Evolutionary conservation across 768 basidiomycete species (phyloP).

Genomic region (Cyathus striatus): DNA sequence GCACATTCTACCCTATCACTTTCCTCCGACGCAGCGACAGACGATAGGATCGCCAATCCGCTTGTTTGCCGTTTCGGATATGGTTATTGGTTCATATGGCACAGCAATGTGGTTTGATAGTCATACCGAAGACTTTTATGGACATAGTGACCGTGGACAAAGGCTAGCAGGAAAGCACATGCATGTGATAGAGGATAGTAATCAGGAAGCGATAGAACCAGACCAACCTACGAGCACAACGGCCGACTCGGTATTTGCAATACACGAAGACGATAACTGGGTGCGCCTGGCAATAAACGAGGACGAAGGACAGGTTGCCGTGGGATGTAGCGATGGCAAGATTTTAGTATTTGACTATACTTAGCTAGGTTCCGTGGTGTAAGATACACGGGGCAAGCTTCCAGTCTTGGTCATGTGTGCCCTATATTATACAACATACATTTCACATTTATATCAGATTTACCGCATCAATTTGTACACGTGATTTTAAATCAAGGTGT

Average conservation of each 20-base stretch:
- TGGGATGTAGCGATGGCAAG: conserved; percentile 38
- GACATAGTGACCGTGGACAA: conserved; percentile 46
- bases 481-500: conserved; percentile 21
- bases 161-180: conserved; percentile 45
- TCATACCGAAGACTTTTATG: conserved; percentile 47
- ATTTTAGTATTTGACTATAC: conserved; percentile 50
- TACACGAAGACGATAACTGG: conserved; percentile 47
- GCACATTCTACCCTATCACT: conserved; percentile 41
- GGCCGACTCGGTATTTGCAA: conserved; percentile 38
- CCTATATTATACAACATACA: too few relatives aligned
- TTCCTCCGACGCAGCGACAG: conserved; percentile 28
- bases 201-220: conserved; percentile 17
- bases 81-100: conserved; percentile 52
- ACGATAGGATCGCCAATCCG: conserved; percentile 52
- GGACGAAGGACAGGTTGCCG: conserved; percentile 38
- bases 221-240: conserved; percentile 21
- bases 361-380: too few relatives aligned
- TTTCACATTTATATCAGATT: too few relatives aligned
- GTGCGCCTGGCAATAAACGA: conserved; percentile 40
- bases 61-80: conserved; percentile 48
- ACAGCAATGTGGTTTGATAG: conserved; percentile 66
- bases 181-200: conserved; percentile 7
- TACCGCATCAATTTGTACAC: not conserved
- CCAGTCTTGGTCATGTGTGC: too few relatives aligned
- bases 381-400: not conserved